Percentiles rank a stretch among this genome's conserved stretches.
These are phyloP conservation scores for Wickerhamiella pararugosa DNA, from an alignment of 1,139 yeast genomes.

Conservation along the genomic window DNA sequence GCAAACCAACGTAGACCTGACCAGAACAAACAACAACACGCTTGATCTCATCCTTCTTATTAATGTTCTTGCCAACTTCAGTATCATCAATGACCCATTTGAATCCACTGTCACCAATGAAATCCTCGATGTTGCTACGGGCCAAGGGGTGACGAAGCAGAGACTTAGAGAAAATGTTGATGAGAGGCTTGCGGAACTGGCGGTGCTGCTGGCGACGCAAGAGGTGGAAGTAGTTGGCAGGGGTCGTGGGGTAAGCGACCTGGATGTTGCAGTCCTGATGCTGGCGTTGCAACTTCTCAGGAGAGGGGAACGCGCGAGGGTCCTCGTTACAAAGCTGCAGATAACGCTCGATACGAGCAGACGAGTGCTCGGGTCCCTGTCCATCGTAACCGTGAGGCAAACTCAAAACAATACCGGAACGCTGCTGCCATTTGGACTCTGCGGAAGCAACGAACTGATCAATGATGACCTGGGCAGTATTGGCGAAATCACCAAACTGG, in stretches of 20 bases:
- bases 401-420: constrained; percentile 89
- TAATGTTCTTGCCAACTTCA: constrained; percentile 64
- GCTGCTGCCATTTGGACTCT: constrained; percentile 97
- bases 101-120: constrained; percentile 85
- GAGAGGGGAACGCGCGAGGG: constrained; percentile 82
- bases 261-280: constrained; percentile 99
- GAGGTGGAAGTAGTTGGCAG: constrained; percentile 91
- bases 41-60: constrained; percentile 70
- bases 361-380: constrained; percentile 99
- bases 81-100: constrained; percentile 91
- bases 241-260: constrained; percentile 96
- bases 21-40: constrained; percentile 77
- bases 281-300: constrained; percentile 83
- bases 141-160: constrained; percentile 97
- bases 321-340: constrained; percentile 94
- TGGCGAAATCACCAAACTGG: constrained; percentile 99
- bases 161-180: constrained; percentile 79
- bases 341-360: constrained; percentile 95
- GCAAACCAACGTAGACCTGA: constrained; percentile 87
- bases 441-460: constrained; percentile 97
- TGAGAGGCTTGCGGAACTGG: constrained; percentile 95
- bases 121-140: constrained; percentile 66
- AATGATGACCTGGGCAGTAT: constrained; percentile 94
- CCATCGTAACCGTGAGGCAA: constrained; percentile 99
- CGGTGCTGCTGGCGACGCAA: constrained; percentile 99